Base-by-base conservation (phyloP, 1,139 yeast species). In the Candida tropicalis region DNA sequence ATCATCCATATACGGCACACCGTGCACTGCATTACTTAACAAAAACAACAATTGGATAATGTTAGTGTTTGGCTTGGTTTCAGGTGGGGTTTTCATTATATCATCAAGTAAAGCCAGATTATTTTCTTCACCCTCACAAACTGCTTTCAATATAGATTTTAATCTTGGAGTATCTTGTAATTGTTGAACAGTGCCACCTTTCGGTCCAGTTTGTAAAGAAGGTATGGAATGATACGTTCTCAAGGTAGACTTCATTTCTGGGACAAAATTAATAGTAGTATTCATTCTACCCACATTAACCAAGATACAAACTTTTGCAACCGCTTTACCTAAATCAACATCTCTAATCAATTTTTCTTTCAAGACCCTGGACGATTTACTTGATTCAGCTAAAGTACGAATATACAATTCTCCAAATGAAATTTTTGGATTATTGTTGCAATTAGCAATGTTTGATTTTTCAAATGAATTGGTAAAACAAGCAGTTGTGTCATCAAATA, bases 201-300 rank as follows among this genome's bases (percentile, higher is more conserved):
- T 66, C 10, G 85, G 79, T 49, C 79, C 80, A 2, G 84, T 81
- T 60, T 93, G 98, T 41, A 93, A 71, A 5, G 91, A 82, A 0
- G 99, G 99, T 29, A 93, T 88, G 11, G 96, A 87, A 63, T 91
- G 97, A 59, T 87, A 93, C 0, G 97, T 91, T 55, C 98, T 74
- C 53, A 91, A 73, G 49, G 91, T 93, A 0, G 97, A 89, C 52
- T 90, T 84, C 98, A 91, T 91, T 59, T 90, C 97, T n/a, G 95
- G 90, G 44, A 89, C 96, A 60, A 91, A 93, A 63, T 91, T 91
- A 42, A 93, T 84, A 4, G 98, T 93, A 2, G 99, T 93, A 66
- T 93, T 93, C 82, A 93, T 83, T 51, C 98, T 73, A 4, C 98
- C 98, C 37, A 90, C 82, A 60, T 93, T 93, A 22, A 93, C 98